Evolutionary conservation across 208 protist species (phyloP), one percentile per base, ranked within the genome.

Genomic region (Leishmania arabica): DNA sequence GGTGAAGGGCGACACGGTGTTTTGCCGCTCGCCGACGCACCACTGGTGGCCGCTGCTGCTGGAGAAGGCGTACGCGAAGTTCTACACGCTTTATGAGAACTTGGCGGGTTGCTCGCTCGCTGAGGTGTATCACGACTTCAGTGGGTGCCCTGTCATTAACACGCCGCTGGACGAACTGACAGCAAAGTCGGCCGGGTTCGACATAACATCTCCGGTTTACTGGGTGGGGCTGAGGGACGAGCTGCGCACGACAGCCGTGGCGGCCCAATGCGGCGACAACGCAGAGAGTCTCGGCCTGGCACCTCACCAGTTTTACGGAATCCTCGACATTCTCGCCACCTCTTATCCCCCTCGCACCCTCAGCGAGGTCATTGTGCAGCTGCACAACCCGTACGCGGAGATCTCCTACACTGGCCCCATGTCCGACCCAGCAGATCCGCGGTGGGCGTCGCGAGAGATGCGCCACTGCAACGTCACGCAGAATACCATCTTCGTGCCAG

Each of bases 51-150:
- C 93, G 73, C 82, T 91, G 82, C 81, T 88, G 84, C 88, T 91
- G 82, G 88, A 91, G 82, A 91, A 91, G 88, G 88, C 93, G 51
- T 94, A 96, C 84, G 93, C 93, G 54, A 96, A 96, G 87, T 93
- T 95, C 81, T 95, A 96, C 90, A 93, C 88, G 21, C 77, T 87
- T 27, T 96, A 93, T 77, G 71, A 89, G 66, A 88, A 91, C 54
- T 72, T 95, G 51, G 84, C 88, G n/a, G 92, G 85, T 42, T 89
- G 87, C 74, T 93, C 86, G 45, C 79, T 87, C 40, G 79, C 84
- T n/a, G 91, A 95, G 72, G 72, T 89, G 42, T 89, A 87, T 73
- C 86, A 92, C 64, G 91, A 95, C 86, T 87, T 95, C 79, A 89
- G 84, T 47, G 89, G 89, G 37, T 85, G 77, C 69, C 83, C 89